Conservation (phyloP, 805 yeast genomes). For the Priceomyces fermenticarens region DNA sequence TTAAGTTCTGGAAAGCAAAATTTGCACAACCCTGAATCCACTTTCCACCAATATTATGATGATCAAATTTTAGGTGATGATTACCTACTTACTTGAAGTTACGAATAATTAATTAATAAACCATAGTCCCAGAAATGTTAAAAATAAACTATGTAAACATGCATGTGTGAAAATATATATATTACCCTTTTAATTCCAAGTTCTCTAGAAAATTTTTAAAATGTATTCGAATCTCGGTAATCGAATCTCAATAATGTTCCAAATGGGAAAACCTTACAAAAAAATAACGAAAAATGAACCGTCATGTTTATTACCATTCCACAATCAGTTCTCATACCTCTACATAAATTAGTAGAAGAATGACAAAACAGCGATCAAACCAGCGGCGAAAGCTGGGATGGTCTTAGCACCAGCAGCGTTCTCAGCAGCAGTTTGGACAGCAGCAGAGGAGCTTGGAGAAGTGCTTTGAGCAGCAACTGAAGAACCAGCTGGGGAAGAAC, state of each 20-base stretch:
- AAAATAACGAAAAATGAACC: too few relatives aligned
- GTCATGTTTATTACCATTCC: too few relatives aligned
- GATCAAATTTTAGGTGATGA: constrained; percentile 7
- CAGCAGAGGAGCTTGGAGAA: constrained; percentile 11
- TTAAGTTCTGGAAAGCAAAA: not conserved
- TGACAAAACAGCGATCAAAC: constrained; percentile 21
- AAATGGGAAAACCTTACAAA: too few relatives aligned
- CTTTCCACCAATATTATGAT: not conserved
- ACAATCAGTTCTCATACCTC: not conserved
- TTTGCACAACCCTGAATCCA: not conserved
- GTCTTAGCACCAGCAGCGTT: constrained; percentile 12
- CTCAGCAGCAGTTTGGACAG: constrained; percentile 12
- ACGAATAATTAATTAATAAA: not conserved
- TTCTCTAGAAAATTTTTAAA: not conserved
- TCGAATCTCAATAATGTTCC: too few relatives aligned
- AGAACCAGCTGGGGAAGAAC: constrained; percentile 10
- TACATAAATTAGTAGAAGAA: constrained; percentile 11
- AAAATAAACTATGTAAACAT: too few relatives aligned
- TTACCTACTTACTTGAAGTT: not conserved
- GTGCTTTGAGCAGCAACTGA: constrained; percentile 16
- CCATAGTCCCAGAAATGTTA: too few relatives aligned
- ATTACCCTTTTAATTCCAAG: not conserved
- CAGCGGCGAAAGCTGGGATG: constrained; percentile 18
- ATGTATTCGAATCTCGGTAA: not conserved
- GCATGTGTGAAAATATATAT: too few relatives aligned